Base-by-base conservation (phyloP, 2,329 filamentous ascomycete genomes). In the Apiospora saccharicola region DNA sequence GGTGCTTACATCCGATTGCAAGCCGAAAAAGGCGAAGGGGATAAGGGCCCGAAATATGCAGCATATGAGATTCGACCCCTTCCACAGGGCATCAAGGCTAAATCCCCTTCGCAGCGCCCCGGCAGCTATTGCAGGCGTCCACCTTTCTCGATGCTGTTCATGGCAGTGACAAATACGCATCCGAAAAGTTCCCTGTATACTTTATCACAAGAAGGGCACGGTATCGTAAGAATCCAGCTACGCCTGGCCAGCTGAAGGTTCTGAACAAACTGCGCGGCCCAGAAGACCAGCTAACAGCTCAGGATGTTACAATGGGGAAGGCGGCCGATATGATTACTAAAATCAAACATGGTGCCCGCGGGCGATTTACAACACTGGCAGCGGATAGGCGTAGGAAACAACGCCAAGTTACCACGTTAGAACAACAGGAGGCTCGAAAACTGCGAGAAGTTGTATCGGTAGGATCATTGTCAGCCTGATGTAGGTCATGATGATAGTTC, bases 241-340 rank as follows among this genome's bases (percentile, higher is more conserved):
- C 89, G 1, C 83, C 89, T 4, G 88, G 87, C 4, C 90, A 96
- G 80, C 81, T 97, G 1, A 84, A 88, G 47, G 92, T 93, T 71
- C 81, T 96, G 70, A 94, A 95, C 78, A 92, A 90, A 78, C 78
- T 91, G 4, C 86, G 91, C 12, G 82, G 82, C 0, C 83, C 88
- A 74, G 76, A 85, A n/a, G 84, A 90, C 41, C 84, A 88, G 70
- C 79, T 95, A 69, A 86, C 83, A 1, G 76, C 82, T 0, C 82
- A 83, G 0, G 87, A 91, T 41, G 77, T 97, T 72, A 95, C 89
- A 19, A 96, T 95, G 79, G 96, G 96, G 10, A 90, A 90, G 79
- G 95, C 95, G 5, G 88, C 88, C 5, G 95, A 98, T 80, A 95
- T 97, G 92, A 97, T 98, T 75, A 97, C 94, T 10, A 97, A 97